Percentiles rank a stretch among this genome's conserved stretches.
phyloP scores from a whole-genome alignment of 1,139 yeast genomes.

The Suhomyces coccinellae region DNA sequence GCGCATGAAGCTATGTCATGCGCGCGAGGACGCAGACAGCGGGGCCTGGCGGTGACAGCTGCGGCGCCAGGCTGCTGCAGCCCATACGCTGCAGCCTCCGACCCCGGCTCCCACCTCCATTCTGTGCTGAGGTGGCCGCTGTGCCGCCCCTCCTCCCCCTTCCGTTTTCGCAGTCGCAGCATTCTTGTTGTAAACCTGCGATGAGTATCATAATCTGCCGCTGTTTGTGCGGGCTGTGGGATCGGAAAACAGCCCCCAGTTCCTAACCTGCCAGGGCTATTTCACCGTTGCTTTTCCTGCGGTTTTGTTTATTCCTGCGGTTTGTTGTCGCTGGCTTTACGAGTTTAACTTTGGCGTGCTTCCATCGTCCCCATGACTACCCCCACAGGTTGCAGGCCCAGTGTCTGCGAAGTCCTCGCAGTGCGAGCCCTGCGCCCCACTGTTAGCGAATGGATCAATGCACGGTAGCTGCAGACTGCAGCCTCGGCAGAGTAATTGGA shows the following conservation, averaged over 20 bases:
- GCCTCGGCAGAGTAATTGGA: not conserved
- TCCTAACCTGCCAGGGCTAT: not conserved
- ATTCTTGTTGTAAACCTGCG: not conserved
- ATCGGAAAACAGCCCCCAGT: conserved; percentile 1
- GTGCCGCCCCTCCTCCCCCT: no score
- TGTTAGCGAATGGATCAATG: conserved; percentile 2
- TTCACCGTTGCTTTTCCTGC: not conserved
- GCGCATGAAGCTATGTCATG: not conserved
- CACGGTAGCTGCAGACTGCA: not conserved
- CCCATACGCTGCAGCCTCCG: no score
- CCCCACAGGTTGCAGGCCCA: not conserved
- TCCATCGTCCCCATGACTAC: conserved; percentile 2
- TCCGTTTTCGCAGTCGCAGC: not conserved
- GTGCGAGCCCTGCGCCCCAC: not conserved
- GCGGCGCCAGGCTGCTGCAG: no score
- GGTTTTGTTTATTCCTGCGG: not conserved
- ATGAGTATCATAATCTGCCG: conserved; percentile 1
- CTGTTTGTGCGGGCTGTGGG: conserved; percentile 1
- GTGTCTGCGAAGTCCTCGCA: no score
- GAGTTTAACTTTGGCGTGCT: not conserved
- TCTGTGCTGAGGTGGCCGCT: no score
- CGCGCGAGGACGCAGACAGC: not conserved
- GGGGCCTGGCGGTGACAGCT: not conserved
- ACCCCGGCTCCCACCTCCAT: no score
- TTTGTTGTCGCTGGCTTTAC: not conserved